Conservation (phyloP, 345 rosid genomes). For the Eucalyptus fibrosa region DNA sequence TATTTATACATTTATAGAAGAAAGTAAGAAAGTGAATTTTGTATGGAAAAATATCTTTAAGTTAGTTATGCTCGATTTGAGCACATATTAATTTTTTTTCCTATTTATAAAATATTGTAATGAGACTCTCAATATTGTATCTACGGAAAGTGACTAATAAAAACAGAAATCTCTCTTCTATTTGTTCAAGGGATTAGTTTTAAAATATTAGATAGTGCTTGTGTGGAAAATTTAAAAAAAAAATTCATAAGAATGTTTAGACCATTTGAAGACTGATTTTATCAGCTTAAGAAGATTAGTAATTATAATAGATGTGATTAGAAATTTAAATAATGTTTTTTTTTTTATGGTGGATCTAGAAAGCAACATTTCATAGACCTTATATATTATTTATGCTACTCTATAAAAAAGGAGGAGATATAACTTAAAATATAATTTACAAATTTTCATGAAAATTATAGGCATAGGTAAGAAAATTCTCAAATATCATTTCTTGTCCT, state of each 20-base stretch:
- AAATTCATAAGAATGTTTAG: neutral
- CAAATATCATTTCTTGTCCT: neutral
- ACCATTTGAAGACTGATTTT: neutral
- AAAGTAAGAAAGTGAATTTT: neutral
- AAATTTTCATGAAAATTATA: neutral
- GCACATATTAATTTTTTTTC: neutral
- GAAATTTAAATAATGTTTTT: neutral
- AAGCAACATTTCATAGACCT: neutral
- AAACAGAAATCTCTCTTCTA: neutral
- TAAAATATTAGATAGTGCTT: neutral
- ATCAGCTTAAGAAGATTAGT: neutral
- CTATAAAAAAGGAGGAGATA: neutral
- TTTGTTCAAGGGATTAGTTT: neutral
- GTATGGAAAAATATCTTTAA: neutral
- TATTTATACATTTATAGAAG: neutral
- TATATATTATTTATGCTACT: neutral
- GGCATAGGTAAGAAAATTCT: neutral
- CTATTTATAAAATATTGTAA: neutral
- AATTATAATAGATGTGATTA: neutral
- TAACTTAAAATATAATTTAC: neutral
- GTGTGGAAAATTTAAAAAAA: neutral
- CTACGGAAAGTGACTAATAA: neutral
- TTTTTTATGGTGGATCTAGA: neutral
- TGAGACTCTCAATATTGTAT: neutral
- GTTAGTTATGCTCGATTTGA: neutral